Evolutionary conservation across 2,329 filamentous ascomycete species (phyloP), one percentile per base, ranked within the genome.

Genomic region (Neofusicoccum sp.): DNA sequence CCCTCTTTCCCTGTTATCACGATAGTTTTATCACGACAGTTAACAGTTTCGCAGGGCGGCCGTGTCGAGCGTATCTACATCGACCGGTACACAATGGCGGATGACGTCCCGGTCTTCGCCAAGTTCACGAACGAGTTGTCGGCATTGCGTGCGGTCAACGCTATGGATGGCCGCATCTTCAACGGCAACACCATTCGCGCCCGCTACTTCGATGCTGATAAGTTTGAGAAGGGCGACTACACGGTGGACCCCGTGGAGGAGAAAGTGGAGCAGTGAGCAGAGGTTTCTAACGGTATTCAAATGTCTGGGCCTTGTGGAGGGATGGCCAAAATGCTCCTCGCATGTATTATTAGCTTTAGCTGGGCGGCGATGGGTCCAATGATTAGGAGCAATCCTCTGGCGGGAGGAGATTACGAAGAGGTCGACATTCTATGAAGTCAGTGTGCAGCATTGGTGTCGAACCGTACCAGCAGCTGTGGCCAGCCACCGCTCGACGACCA

Each of bases 131-230:
- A 90, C 68, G 86, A 89, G 70, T 81, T 98, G 61, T 95, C 91
- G 49, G 95, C 93, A 12, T 78, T 98, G 64, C 85, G 93, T 89
- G 94, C 94, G 58, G 92, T 98, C 56, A 96, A 95, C 73, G 92
- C 92, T 9, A 85, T 97, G 44, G 88, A 97, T 71, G 93, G 93
- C 14, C 87, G 93, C 60, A 85, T 92, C 14, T 98, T 98, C 76
- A 93, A 93, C 67, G 93, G 91, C 4, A 96, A 96, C 74, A 82
- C 84, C 9, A 96, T 98, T 63, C 80, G 82, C n/a, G 91, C 93
- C 0, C 85, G 84, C 58, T 98, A 93, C 74, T 98, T 91, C 75
- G 87, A 96, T 70, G 82, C 82, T 5, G 92, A 94, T 48, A 91
- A 86, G 70, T 99, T 98, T 72, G 92, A 56, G 22, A 56, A 63